These are phyloP conservation scores for Boletus coccyginus DNA, from an alignment of 768 basidiomycete species.

Conservation along the genomic window DNA sequence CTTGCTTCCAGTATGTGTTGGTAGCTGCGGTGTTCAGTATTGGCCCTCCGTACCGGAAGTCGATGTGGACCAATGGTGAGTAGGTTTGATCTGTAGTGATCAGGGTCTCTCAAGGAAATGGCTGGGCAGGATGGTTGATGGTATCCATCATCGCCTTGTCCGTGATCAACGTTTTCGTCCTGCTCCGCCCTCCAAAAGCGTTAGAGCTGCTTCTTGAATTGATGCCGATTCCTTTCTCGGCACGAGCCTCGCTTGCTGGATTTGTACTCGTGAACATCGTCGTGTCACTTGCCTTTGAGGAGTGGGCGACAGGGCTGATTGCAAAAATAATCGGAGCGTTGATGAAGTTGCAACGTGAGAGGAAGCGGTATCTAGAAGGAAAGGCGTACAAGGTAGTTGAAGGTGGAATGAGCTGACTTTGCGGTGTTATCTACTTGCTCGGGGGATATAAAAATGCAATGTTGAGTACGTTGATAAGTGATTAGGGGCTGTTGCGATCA, in stretches of 20 bases:
- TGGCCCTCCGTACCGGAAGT: conserved; percentile 92
- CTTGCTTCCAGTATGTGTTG: conserved; percentile 98
- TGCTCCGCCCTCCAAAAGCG: conserved; percentile 65
- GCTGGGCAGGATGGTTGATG: conserved; percentile 71
- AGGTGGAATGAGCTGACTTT: conserved; percentile 51
- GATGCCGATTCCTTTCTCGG: conserved; percentile 68
- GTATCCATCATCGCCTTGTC: conserved; percentile 66
- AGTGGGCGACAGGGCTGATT: conserved; percentile 62
- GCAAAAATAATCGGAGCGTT: conserved; percentile 52
- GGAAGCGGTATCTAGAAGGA: conserved; percentile 54
- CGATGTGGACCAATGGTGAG: conserved; percentile 94
- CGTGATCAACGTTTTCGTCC: conserved; percentile 70
- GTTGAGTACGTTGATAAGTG: neutral
- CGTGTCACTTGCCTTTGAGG: conserved; percentile 73
- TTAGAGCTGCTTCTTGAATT: conserved; percentile 68
- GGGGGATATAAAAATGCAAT: neutral
- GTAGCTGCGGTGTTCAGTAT: conserved; percentile 98
- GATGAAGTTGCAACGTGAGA: conserved; percentile 39
- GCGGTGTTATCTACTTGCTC: neutral
- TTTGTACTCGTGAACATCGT: conserved; percentile 69
- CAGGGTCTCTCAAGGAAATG: neutral
- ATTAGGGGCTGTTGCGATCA: neutral
- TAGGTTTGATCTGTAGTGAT: conserved; percentile 1
- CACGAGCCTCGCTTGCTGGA: conserved; percentile 64
- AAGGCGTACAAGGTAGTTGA: conserved; percentile 88